Conservation (phyloP, 345 rosid species). For the Gossypium stocksii region DNA sequence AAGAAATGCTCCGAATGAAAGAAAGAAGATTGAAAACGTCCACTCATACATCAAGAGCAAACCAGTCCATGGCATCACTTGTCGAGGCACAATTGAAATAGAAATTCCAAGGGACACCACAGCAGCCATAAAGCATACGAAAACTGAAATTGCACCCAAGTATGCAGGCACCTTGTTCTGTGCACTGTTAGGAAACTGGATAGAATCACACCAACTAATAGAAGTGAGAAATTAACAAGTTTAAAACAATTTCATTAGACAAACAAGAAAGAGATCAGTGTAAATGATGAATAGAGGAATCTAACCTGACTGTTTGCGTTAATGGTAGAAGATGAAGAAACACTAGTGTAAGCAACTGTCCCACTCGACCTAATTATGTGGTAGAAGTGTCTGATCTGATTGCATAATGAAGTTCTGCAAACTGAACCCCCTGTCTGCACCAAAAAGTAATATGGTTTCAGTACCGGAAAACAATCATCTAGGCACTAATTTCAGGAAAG, state of each 20-base stretch:
- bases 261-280: conserved; percentile 2
- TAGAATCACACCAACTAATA: conserved; percentile 13
- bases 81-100: conserved; percentile 68
- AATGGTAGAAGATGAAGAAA: conserved; percentile 47
- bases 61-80: conserved; percentile 96
- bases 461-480: neutral
- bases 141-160: conserved; percentile 61
- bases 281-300: conserved; percentile 8
- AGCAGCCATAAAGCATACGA: conserved; percentile 47
- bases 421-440: conserved; percentile 53
- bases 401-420: conserved; percentile 56
- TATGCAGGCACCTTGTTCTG: conserved; percentile 41
- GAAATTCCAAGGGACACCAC: conserved; percentile 56
- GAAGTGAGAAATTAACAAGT: neutral
- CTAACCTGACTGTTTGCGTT: conserved; percentile 52
- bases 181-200: conserved; percentile 35
- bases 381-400: conserved; percentile 59
- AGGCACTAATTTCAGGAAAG: neutral
- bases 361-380: conserved; percentile 55
- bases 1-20: conserved; percentile 68
- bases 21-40: conserved; percentile 67
- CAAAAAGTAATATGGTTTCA: conserved; percentile 11
- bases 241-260: neutral
- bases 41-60: conserved; percentile 77
- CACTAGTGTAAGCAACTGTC: conserved; percentile 48